Percentiles rank a stretch among this genome's conserved stretches.
Conservation (phyloP, 2,329 filamentous ascomycete genomes). For the Xylaria sp. region DNA sequence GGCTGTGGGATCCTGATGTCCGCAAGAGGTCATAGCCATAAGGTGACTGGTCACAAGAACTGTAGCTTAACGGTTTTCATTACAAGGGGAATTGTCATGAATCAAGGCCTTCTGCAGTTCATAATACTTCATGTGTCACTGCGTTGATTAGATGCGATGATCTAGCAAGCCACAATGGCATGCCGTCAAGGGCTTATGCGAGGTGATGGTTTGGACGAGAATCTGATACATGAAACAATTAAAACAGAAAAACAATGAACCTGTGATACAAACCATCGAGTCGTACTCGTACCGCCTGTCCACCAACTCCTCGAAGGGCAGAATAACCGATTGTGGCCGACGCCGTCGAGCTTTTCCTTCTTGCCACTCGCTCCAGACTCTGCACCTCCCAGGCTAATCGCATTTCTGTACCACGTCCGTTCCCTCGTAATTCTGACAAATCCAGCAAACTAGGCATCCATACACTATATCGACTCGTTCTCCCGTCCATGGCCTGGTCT, state of each 20-base stretch:
- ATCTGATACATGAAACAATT: constrained; percentile 11
- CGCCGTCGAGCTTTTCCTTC: constrained; percentile 3
- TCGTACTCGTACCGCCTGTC: constrained; percentile 15
- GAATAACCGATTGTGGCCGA: constrained; percentile 13
- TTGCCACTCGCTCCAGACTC: constrained; percentile 15
- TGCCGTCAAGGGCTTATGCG: background rate
- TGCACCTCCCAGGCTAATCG: constrained; percentile 3
- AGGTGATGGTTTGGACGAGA: constrained; percentile 6
- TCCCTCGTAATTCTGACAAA: background rate
- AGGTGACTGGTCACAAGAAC: background rate
- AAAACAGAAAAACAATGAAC: constrained; percentile 16
- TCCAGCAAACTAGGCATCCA: background rate
- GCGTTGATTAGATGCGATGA: background rate
- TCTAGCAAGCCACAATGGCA: background rate
- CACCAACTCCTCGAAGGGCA: constrained; percentile 25
- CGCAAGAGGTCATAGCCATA: background rate
- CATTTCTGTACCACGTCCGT: background rate
- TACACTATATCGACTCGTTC: background rate
- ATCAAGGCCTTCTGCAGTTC: too few relatives aligned
- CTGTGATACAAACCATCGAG: constrained; percentile 16
- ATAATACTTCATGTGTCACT: background rate
- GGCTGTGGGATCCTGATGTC: background rate
- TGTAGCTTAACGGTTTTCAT: background rate
- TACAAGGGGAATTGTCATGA: background rate
- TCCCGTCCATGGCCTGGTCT: constrained; percentile 10